Percentiles rank a stretch among this genome's conserved stretches.
These are phyloP conservation scores for Alternaria hordeiaustralica DNA, from an alignment of 2,329 filamentous ascomycete genomes.

Conservation along the genomic window DNA sequence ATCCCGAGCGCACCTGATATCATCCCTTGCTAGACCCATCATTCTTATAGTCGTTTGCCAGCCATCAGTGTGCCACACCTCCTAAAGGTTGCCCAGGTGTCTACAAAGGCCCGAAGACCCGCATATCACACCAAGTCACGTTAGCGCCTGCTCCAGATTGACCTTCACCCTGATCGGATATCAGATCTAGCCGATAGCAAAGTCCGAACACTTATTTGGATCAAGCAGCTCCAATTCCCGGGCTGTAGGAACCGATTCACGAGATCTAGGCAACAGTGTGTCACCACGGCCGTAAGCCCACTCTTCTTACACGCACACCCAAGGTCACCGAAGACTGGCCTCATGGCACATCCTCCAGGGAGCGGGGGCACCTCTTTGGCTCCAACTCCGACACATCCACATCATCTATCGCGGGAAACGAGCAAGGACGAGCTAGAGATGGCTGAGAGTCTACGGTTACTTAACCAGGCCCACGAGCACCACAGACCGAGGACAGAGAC, in stretches of 20 bases:
- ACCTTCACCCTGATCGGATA: constrained; percentile 15
- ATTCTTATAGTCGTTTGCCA: constrained; percentile 25
- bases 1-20: constrained; percentile 23
- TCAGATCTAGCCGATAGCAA: constrained; percentile 18
- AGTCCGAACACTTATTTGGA: background rate
- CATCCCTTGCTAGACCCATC: constrained; percentile 20
- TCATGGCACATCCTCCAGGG: constrained; percentile 38
- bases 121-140: constrained; percentile 34
- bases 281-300: constrained; percentile 13
- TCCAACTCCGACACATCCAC: constrained; percentile 45
- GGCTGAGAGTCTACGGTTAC: constrained; percentile 53
- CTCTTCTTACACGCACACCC: constrained; percentile 9
- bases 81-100: constrained; percentile 16
- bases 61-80: constrained; percentile 23
- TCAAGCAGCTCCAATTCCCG: background rate
- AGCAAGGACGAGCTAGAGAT: constrained; percentile 59
- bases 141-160: constrained; percentile 27
- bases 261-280: constrained; percentile 28
- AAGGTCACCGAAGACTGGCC: constrained; percentile 16
- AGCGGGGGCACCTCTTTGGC: constrained; percentile 48
- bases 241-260: constrained; percentile 5
- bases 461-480: constrained; percentile 54
- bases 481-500: constrained; percentile 27
- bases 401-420: constrained; percentile 51
- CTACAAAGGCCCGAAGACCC: constrained; percentile 26